Evolutionary conservation across 345 rosid species (phyloP), one percentile per base, ranked within the genome.

Genomic region (Salix brachista): DNA sequence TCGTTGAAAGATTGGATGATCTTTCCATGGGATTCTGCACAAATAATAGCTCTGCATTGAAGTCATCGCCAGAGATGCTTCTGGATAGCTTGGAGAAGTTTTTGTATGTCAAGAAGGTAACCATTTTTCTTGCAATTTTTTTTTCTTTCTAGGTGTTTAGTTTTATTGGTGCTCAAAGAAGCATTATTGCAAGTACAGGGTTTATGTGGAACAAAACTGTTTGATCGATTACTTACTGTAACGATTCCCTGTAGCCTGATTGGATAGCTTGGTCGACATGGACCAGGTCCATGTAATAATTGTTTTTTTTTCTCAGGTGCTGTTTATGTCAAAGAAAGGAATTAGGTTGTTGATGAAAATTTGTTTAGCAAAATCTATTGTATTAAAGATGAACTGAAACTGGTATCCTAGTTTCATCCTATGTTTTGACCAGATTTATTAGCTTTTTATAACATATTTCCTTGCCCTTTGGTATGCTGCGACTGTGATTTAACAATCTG

Each of bases 11-110:
- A 77, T 46, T 91, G 81, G 89, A 86, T 82, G 90, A 91, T 81
- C 88, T 91, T 72, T 91, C 91, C 39, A 79, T 85, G 86, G 89
- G 86, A n/a, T 91, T 80, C 80, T 88, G 88, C 81, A 77, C 91
- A 23, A 79, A 78, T 66, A 83, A 74, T 70, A 74, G 72, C 76
- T 80, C 87, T 3, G 68, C 83, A 18, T 77, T 72, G 30, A 65
- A 71, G 11, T 79, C 87, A 26, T 86, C 90, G 0, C 86, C 86
- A 5, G 82, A 86, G 74, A 67, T 36, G 28, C 85, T 91, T 50
- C 82, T 91, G 73, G 87, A 89, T 56, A 88, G 84, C 67, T 75
- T 88, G 65, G 88, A 89, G 68, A 83, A 76, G n/a, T 91, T 80
- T 68, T 56, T 91, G 80, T 88, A 80, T 60, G 74, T 67, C 56